phyloP scores from a whole-genome alignment of 2,329 filamentous ascomycete species.

The Ophiostoma perfectum region DNA sequence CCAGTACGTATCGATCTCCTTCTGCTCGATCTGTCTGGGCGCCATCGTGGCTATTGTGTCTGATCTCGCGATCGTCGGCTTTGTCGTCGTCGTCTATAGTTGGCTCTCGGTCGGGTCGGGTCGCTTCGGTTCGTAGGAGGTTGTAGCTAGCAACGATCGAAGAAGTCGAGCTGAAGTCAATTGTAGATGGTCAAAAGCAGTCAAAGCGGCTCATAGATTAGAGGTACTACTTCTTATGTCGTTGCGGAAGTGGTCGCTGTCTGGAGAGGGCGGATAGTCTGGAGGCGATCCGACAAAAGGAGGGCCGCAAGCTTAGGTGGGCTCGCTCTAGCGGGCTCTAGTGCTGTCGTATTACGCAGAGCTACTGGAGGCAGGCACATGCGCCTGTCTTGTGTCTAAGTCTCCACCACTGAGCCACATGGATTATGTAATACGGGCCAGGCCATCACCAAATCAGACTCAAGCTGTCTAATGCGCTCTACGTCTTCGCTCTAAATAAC shows the following conservation, averaged over 20 bases:
- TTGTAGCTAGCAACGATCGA: neutral
- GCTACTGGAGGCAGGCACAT: slow-evolving; percentile 6
- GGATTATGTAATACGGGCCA: neutral
- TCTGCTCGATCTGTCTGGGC: slow-evolving; percentile 56
- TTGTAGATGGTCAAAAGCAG: neutral
- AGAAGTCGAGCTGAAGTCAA: neutral
- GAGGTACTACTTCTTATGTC: neutral
- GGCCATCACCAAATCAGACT: neutral
- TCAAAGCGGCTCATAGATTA: neutral
- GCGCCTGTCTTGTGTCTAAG: neutral
- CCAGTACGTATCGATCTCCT: slow-evolving; percentile 62
- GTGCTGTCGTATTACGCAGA: slow-evolving; percentile 10
- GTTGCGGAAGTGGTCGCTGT: neutral
- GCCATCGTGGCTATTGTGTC: slow-evolving; percentile 42
- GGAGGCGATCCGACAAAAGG: slow-evolving; percentile 8
- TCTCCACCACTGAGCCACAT: neutral
- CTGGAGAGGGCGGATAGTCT: slow-evolving; percentile 11
- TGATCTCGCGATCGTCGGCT: neutral
- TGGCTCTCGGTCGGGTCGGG: neutral
- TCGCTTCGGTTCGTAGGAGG: neutral
- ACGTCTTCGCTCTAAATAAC: neutral
- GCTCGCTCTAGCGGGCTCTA: slow-evolving; percentile 1
- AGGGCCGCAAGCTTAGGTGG: slow-evolving; percentile 10
- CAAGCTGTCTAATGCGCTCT: neutral
- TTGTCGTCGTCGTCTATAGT: neutral